Evolutionary conservation across 2,329 filamentous ascomycete species (phyloP).

Genomic region (Diaporthe capsici): DNA sequence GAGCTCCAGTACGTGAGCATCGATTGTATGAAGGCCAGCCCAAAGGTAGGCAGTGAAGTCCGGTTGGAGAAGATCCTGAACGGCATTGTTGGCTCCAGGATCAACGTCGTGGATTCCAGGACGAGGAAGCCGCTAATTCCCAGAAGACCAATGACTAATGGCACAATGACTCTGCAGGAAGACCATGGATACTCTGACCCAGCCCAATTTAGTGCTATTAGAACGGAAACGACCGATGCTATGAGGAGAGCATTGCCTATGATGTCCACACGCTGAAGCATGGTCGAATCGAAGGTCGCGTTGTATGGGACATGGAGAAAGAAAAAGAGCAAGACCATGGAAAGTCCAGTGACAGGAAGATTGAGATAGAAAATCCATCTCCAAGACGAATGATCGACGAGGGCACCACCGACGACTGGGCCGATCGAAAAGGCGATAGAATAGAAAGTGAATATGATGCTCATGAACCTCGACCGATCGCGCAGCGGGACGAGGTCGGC

Average conservation of each 20-base stretch:
- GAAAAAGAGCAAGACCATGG: slow-evolving; percentile 47
- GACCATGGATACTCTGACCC: slow-evolving; percentile 42
- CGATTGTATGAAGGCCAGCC: background rate
- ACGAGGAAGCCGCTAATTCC: slow-evolving; percentile 52
- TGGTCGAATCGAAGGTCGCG: no score
- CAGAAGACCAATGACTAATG: slow-evolving; percentile 55
- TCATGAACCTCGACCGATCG: slow-evolving; percentile 52
- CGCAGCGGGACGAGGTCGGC: slow-evolving; percentile 54
- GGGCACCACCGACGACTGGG: slow-evolving; percentile 50
- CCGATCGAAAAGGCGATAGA: slow-evolving; percentile 49
- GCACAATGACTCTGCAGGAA: slow-evolving; percentile 47
- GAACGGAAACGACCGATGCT: slow-evolving; percentile 36
- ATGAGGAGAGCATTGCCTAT: slow-evolving; percentile 43
- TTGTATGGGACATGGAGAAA: slow-evolving; percentile 47
- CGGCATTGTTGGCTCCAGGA: slow-evolving; percentile 51
- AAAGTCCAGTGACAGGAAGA: slow-evolving; percentile 44
- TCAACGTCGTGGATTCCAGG: slow-evolving; percentile 47
- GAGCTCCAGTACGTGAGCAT: background rate
- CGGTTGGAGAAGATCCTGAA: slow-evolving; percentile 1
- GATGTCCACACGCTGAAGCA: slow-evolving; percentile 41
- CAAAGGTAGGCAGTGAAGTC: background rate
- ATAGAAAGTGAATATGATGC: slow-evolving; percentile 34
- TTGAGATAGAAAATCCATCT: slow-evolving; percentile 50
- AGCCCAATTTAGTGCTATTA: slow-evolving; percentile 44
- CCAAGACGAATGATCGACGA: slow-evolving; percentile 50